These are phyloP conservation scores for Alternaria burnsii DNA, from an alignment of 2,329 filamentous ascomycete species.

Conservation along the genomic window DNA sequence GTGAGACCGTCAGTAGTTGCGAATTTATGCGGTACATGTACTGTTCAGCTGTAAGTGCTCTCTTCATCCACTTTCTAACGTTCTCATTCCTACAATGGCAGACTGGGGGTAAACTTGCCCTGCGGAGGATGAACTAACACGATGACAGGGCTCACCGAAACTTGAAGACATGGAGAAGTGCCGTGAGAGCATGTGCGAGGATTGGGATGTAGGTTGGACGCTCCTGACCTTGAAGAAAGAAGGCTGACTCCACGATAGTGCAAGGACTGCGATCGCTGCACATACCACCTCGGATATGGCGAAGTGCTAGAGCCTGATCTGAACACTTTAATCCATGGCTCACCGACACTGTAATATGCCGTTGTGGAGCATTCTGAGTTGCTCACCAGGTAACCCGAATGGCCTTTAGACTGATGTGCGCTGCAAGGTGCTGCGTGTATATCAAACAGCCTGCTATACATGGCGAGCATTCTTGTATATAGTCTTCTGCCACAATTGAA, in stretches of 20 bases:
- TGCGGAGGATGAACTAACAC: not conserved
- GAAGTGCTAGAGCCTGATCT: slow-evolving; percentile 5
- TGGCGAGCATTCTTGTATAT: not conserved
- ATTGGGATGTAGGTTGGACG: slow-evolving; percentile 5
- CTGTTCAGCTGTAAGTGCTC: not conserved
- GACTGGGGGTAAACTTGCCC: not conserved
- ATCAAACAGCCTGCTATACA: not conserved
- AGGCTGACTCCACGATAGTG: slow-evolving; percentile 5
- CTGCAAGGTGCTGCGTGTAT: not conserved
- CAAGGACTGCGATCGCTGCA: slow-evolving; percentile 16
- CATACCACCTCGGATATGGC: slow-evolving; percentile 3
- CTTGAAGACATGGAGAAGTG: not conserved
- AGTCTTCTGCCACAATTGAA: not conserved
- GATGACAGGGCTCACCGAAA: not conserved
- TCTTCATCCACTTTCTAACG: not conserved
- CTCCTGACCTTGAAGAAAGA: not conserved
- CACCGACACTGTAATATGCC: not conserved
- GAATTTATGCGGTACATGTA: slow-evolving; percentile 3
- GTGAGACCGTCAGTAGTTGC: slow-evolving; percentile 1
- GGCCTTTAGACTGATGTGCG: not conserved
- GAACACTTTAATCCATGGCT: slow-evolving; percentile 5
- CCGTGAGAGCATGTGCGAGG: slow-evolving; percentile 8
- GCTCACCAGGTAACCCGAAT: not conserved
- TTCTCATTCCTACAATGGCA: not conserved
- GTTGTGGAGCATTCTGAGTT: not conserved